Evolutionary conservation across 2,329 filamentous ascomycete genomes (phyloP).

Genomic region (Aspergillus pseudotamarii): DNA sequence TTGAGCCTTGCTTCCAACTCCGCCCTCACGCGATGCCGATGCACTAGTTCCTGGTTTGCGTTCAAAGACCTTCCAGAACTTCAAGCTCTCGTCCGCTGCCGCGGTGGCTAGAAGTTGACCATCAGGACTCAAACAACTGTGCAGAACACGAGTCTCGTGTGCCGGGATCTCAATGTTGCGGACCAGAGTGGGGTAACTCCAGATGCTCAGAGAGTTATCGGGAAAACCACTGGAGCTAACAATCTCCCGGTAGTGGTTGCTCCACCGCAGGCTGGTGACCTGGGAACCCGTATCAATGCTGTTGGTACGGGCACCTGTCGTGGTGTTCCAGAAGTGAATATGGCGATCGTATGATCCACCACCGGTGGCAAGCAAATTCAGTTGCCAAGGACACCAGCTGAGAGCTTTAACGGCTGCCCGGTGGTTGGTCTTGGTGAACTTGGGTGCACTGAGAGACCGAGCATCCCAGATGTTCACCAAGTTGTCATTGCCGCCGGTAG

Average conservation of each 20-base stretch:
- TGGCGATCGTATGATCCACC: conserved; percentile 95
- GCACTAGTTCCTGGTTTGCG: conserved; percentile 83
- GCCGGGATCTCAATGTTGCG: conserved; percentile 98
- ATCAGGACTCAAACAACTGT: conserved; percentile 95
- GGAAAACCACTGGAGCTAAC: conserved; percentile 97
- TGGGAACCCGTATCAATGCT: conserved; percentile 98
- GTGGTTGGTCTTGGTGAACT: conserved; percentile 99
- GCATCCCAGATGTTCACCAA: conserved; percentile 99
- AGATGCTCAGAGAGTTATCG: conserved; percentile 98
- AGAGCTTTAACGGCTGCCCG: conserved; percentile 98
- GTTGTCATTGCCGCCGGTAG: conserved; percentile 98
- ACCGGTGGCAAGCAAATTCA: conserved; percentile 93
- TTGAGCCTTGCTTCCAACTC: conserved; percentile 75
- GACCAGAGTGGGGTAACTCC: conserved; percentile 96
- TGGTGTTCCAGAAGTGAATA: conserved; percentile 99
- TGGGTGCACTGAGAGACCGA: conserved; percentile 86
- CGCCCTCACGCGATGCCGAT: conserved; percentile 63
- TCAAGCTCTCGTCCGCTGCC: conserved; percentile 92
- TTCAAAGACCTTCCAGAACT: conserved; percentile 99
- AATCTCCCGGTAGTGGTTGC: conserved; percentile 95
- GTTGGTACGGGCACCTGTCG: conserved; percentile 95
- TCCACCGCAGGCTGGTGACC: conserved; percentile 95
- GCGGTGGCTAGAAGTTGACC: conserved; percentile 98
- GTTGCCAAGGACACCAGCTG: conserved; percentile 98
- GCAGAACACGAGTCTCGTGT: conserved; percentile 93